Conservation (phyloP, 2,329 filamentous ascomycete genomes). For the Talaromyces sp. region DNA sequence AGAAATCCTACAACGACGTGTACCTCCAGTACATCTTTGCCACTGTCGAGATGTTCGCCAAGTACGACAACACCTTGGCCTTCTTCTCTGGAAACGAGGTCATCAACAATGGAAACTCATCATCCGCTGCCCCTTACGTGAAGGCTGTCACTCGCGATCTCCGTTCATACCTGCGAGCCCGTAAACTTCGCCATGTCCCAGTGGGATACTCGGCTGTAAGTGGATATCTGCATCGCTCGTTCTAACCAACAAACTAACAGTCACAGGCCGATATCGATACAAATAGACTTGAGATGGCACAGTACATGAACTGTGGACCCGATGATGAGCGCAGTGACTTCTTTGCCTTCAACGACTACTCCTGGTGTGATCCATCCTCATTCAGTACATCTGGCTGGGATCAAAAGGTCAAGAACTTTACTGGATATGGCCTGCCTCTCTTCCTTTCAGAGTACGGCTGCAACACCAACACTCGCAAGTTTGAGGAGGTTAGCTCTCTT, state of each 20-base stretch:
- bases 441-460: constrained; percentile 97
- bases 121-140: constrained; percentile 69
- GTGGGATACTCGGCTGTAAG: constrained; percentile 67
- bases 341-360: constrained; percentile 86
- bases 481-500: constrained; percentile 75
- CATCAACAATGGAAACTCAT: constrained; percentile 70
- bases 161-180: constrained; percentile 67
- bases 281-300: constrained; percentile 83
- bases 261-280: constrained; percentile 71
- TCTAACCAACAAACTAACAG: not conserved
- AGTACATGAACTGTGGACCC: constrained; percentile 91
- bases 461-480: constrained; percentile 77
- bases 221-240: not conserved
- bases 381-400: constrained; percentile 79
- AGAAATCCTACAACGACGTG: constrained; percentile 77
- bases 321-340: constrained; percentile 85
- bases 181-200: constrained; percentile 67
- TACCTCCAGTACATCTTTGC: constrained; percentile 88
- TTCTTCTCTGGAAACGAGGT: constrained; percentile 85
- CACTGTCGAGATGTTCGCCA: constrained; percentile 79
- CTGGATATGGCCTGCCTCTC: constrained; percentile 81
- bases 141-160: constrained; percentile 80
- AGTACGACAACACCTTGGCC: constrained; percentile 83
- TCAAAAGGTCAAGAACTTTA: constrained; percentile 84
- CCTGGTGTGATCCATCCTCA: constrained; percentile 75